Base-by-base conservation (phyloP, 768 basidiomycete genomes). In the Coprinopsis marcescibilis region DNA sequence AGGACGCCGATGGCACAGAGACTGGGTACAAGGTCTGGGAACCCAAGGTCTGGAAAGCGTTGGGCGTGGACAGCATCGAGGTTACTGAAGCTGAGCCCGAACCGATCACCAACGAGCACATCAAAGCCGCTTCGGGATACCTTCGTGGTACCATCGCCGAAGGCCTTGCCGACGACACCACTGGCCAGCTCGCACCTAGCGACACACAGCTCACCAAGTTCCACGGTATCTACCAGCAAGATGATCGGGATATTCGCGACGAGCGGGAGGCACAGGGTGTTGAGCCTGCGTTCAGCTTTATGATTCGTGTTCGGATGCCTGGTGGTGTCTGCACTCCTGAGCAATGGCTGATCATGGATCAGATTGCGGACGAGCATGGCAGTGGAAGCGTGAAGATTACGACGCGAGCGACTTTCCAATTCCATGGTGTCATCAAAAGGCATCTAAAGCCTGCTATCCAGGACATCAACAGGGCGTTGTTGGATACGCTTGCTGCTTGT, bases 11-110 rank as follows among this genome's bases (percentile, higher is more conserved):
- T 61, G 96, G 96, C 1, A 77, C 88, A 21, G 83, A 92, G 67
- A 98, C 96, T 0, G 96, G 94, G 0, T 99, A 98, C 77, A 95
- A 89, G 63, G 53, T 77, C n/a, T 98, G 94, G 93, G 95, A 98
- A 62, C 83, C 91, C 27, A 70, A 76, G 38, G 55, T 98, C 29
- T 99, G 96, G 96, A 92, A 95, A 67, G 86, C 83, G 1, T 73
- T 98, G 23, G 93, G 95, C 42, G 93, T 98, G 37, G 96, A 93
- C 63, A 71, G 70, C 13, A 69, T 98, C 40, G 88, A 96, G 62
- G 80, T 97, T 15, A 78, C 74, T 25, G 96, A 98, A 66, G 85
- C 84, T 15, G 94, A 98, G 61, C 94, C 94, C 0, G 94, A 98
- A 57, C 83, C 90, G 1, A 95, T 99, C 64, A 97, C 96, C 45